Evolutionary conservation across 768 basidiomycete genomes (phyloP), one percentile per base, ranked within the genome.

Genomic region (Leccinellum luteum): DNA sequence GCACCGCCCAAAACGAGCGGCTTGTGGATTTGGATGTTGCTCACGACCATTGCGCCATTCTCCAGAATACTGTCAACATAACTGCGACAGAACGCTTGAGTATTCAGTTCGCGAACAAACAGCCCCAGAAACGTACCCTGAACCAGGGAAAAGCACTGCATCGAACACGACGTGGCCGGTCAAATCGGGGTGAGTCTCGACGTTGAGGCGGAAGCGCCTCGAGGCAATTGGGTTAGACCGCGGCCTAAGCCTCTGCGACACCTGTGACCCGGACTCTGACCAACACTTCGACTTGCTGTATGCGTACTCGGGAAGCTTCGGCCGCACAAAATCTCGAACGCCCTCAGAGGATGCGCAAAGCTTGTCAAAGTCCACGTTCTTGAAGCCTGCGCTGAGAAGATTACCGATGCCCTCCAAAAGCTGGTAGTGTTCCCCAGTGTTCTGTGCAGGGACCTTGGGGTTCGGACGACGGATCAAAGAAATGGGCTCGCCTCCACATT

Each of bases 111-210:
- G 35, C 43, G 21, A 34, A 50, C 19, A 56, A 34, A 25, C 6
- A 10, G 28, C 54, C n/a, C 72, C 69, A 2, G 76, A 41, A 19
- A 41, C 60, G 50, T 65, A 81, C 19, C 78, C 80, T 17, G 79
- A 73, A 14, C 78, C 79, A 25, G 44, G 78, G 74, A 79, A 75
- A 25, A 81, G 78, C 0, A 77, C 70, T 21, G 79, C 77, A 1
- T 75, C 76, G 27, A 73, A 71, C 38, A 81, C 77, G 17, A 79
- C 61, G 61, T 81, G 80, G 32, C 80, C 72, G 0, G 77, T 74
- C 9, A 81, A 62, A 23, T 70, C 70, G 0, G 80, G 67, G 44
- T 73, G 72, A 32, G 63, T 57, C 27, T 72, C 67, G 8, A 57
- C 67, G 35, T 57, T 80, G 31, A 81, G 57, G 12, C 70, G 70